These are phyloP conservation scores for Oxytropis ochrocephala DNA, from an alignment of 306 rosid species.

Conservation along the genomic window DNA sequence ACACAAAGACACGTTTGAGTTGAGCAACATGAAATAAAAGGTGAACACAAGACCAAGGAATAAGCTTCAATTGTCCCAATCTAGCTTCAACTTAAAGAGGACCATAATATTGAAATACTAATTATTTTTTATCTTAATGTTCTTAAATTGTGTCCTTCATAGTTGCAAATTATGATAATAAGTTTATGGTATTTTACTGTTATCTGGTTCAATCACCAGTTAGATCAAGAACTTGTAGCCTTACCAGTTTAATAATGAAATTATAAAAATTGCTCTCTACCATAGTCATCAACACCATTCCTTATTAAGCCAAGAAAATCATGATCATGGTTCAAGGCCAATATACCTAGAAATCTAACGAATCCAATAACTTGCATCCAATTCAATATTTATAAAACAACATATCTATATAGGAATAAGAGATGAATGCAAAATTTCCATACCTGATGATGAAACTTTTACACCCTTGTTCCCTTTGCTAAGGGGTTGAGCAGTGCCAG, in stretches of 20 bases:
- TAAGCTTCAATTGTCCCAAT: neutral
- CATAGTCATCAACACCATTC: neutral
- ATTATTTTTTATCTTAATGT: neutral
- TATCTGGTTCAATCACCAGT: neutral
- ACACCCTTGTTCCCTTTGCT: neutral
- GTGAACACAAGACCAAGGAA: neutral
- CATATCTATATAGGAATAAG: neutral
- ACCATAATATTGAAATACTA: neutral
- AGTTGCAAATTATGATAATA: neutral
- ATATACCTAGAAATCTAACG: neutral
- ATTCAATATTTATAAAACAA: neutral
- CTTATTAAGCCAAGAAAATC: neutral
- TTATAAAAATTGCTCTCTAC: neutral
- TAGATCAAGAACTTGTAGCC: neutral
- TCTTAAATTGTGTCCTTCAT: neutral
- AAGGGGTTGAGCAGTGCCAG: neutral
- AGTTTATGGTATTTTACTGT: neutral
- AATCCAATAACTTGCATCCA: neutral
- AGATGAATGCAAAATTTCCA: neutral
- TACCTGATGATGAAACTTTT: constrained; percentile 8
- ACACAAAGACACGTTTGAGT: neutral
- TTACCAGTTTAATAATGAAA: neutral
- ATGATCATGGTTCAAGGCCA: neutral
- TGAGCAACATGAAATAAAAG: neutral
- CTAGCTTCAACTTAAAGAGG: neutral